Percentiles rank a stretch among this genome's conserved stretches.
Evolutionary conservation across 192 early-diverging fungal species (phyloP).

Genomic region (Neocallimastix lanati): DNA sequence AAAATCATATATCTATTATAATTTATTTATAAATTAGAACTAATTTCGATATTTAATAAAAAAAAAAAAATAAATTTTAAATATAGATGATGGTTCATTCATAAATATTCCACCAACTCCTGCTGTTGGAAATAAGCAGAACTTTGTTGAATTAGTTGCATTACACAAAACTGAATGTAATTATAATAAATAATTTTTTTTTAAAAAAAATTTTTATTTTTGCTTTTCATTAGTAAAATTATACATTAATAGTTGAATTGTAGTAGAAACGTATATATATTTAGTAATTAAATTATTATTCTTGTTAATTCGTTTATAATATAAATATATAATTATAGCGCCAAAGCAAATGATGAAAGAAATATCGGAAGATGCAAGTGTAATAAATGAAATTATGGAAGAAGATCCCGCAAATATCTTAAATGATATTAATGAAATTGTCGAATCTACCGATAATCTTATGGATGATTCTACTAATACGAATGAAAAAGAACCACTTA

Average conservation of each 20-base stretch:
- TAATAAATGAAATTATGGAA: not conserved
- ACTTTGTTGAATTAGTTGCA: not conserved
- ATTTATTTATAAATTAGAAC: too few relatives aligned
- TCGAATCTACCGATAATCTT: not conserved
- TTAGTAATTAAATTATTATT: too few relatives aligned
- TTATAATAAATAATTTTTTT: not conserved
- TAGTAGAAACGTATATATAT: too few relatives aligned
- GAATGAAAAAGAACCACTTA: not conserved
- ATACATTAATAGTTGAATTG: too few relatives aligned
- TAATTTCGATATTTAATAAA: too few relatives aligned
- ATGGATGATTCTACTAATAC: not conserved
- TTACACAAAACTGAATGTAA: not conserved
- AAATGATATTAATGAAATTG: not conserved
- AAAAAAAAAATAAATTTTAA: not conserved
- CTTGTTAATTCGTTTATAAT: too few relatives aligned
- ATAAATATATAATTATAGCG: not conserved
- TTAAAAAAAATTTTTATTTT: too few relatives aligned
- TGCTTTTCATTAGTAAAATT: too few relatives aligned
- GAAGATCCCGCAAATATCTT: not conserved
- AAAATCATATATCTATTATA: too few relatives aligned
- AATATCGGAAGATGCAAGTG: not conserved
- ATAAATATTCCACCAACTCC: not conserved
- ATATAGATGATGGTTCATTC: not conserved
- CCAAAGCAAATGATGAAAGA: not conserved
- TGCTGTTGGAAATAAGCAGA: not conserved